Evolutionary conservation across 805 yeast species (phyloP).

Genomic region (Pichia deserticola): DNA sequence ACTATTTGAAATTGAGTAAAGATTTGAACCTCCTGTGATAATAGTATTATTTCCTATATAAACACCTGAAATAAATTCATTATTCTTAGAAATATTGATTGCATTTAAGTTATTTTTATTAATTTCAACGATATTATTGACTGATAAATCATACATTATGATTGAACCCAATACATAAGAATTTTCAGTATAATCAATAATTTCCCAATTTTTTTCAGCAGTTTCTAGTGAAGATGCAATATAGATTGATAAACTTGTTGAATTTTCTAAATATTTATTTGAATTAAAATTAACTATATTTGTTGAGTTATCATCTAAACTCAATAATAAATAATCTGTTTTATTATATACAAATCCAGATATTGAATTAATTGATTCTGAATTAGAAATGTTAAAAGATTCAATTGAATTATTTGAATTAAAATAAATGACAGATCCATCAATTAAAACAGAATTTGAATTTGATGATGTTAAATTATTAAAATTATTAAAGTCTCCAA

Average conservation of each 20-base stretch:
- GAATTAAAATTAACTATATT: constrained; percentile 32
- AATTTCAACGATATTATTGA: constrained; percentile 13
- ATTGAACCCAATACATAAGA: constrained; percentile 17
- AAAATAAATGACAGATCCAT: constrained; percentile 26
- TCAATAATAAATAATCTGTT: constrained; percentile 36
- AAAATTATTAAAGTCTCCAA: constrained; percentile 33
- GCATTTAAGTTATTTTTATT: constrained; percentile 2
- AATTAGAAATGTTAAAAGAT: constrained; percentile 25
- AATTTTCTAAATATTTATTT: constrained; percentile 29
- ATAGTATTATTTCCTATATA: constrained; percentile 43
- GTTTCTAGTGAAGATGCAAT: constrained; percentile 20
- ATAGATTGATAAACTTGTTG: constrained; percentile 26
- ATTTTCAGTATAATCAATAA: neutral
- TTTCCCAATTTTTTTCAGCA: neutral
- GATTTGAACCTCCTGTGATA: constrained; percentile 49
- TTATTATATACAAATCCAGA: constrained; percentile 28
- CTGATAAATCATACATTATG: constrained; percentile 14
- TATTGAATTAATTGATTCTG: constrained; percentile 15
- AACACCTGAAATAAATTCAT: constrained; percentile 24
- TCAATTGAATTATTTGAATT: constrained; percentile 32
- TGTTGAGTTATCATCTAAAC: constrained; percentile 14
- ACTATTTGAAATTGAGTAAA: constrained; percentile 7
- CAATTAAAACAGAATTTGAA: constrained; percentile 8
- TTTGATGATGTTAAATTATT: constrained; percentile 25
- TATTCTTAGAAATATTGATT: neutral